Conservation (phyloP, 495 filamentous ascomycete genomes). For the Pyrenula massariospora region DNA sequence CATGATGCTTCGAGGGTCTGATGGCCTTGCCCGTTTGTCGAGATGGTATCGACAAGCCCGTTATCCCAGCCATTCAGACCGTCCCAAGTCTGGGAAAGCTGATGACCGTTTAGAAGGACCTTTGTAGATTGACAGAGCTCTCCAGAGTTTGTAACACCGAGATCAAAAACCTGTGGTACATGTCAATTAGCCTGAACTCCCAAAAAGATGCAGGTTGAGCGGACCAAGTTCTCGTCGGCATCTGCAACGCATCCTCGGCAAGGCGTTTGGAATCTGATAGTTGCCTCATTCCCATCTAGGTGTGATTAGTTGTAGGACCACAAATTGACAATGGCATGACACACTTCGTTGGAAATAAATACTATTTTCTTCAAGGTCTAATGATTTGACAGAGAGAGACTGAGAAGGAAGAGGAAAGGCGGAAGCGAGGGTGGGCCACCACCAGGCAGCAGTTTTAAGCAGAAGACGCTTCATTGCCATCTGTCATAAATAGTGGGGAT, state of each 20-base stretch:
- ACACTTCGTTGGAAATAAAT: constrained; percentile 4
- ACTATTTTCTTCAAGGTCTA: neutral
- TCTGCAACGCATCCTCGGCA: constrained; percentile 7
- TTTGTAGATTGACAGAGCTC: constrained; percentile 8
- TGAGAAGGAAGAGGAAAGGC: neutral
- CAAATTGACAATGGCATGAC: neutral
- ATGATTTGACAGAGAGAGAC: constrained; percentile 1
- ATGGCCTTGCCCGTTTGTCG: constrained; percentile 14
- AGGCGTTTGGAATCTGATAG: constrained; percentile 8
- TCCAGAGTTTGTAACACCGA: constrained; percentile 1
- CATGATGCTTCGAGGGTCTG: constrained; percentile 23
- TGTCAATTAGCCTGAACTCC: neutral
- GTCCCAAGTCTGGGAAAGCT: constrained; percentile 17
- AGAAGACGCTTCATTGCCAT: neutral
- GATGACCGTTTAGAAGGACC: constrained; percentile 22
- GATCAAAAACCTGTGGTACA: constrained; percentile 6
- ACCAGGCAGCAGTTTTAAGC: neutral
- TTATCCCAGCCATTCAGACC: constrained; percentile 20
- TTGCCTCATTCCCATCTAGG: constrained; percentile 9
- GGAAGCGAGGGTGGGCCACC: neutral
- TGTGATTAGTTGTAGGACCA: constrained; percentile 2
- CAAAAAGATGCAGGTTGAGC: constrained; percentile 1
- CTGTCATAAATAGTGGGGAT: neutral
- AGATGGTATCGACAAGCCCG: constrained; percentile 15
- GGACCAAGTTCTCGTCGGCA: constrained; percentile 5